A percentile compares a stretch with the other conserved stretches of the same genome.
phyloP scores from a whole-genome alignment of 1,284 basidiomycete genomes.

The Mycena sp. region DNA sequence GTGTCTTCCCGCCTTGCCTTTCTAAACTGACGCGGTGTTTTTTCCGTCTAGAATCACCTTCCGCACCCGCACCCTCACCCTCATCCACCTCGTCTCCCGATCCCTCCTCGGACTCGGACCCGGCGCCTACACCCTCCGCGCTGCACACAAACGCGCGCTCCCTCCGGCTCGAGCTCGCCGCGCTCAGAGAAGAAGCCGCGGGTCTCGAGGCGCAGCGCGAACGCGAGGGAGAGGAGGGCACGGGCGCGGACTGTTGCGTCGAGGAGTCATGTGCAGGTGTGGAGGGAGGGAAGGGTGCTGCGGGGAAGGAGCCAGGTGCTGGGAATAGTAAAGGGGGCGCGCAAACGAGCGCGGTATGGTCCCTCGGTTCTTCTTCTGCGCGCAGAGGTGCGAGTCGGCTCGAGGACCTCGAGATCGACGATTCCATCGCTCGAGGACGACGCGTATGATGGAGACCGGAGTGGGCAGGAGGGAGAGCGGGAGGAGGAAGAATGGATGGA shows the following conservation, averaged over 20 bases:
- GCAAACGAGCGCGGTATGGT: too few species aligned
- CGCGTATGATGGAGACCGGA: neutral
- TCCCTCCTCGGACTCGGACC: neutral
- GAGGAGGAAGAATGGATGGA: neutral
- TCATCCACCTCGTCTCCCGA: neutral
- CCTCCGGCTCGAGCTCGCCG: slow-evolving; percentile 2
- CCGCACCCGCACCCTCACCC: neutral
- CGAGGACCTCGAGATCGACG: too few species aligned
- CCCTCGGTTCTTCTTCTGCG: too few species aligned
- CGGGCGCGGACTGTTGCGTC: neutral
- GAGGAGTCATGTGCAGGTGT: neutral
- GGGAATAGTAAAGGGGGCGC: too few species aligned
- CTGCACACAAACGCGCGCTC: slow-evolving; percentile 3
- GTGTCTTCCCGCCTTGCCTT: too few species aligned
- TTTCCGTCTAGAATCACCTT: too few species aligned
- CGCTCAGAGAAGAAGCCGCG: slow-evolving; percentile 7
- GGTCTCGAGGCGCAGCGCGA: neutral
- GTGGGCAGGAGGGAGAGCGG: neutral
- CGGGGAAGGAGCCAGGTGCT: too few species aligned
- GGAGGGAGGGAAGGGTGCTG: neutral
- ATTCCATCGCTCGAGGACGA: too few species aligned
- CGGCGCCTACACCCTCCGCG: neutral
- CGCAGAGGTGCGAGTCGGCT: too few species aligned
- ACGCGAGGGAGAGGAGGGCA: neutral
- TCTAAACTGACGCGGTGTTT: too few species aligned